Percentiles rank a stretch among this genome's conserved stretches.
Evolutionary conservation across 805 yeast genomes (phyloP).

Genomic region (Pichia manshurica): DNA sequence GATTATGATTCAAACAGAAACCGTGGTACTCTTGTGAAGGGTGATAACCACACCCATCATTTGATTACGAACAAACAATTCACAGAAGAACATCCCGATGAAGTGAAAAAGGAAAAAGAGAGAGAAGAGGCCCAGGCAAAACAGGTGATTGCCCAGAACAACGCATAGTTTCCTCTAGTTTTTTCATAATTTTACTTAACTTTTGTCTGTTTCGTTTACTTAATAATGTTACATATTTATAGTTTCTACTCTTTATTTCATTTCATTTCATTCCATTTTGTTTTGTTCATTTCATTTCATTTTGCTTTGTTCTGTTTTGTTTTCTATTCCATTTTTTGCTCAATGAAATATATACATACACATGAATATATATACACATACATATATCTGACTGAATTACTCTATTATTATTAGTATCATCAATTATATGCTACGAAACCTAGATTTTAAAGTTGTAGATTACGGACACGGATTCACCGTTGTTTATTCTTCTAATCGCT

Average conservation of each 20-base stretch:
- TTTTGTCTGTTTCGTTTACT: too few relatives aligned
- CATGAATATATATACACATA: not conserved
- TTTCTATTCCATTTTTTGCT: too few relatives aligned
- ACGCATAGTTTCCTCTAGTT: not conserved
- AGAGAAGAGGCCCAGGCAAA: constrained; percentile 10
- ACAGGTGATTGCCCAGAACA: constrained; percentile 4
- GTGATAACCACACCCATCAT: constrained; percentile 54
- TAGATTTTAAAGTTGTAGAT: constrained; percentile 52
- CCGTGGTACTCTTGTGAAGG: constrained; percentile 19
- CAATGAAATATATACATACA: too few relatives aligned
- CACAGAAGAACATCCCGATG: constrained; percentile 34
- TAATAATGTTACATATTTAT: not conserved
- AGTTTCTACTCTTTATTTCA: not conserved
- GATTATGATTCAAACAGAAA: constrained; percentile 19
- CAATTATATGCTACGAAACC: too few relatives aligned
- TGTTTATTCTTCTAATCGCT: constrained; percentile 91
- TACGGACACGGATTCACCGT: constrained; percentile 94
- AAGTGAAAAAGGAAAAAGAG: constrained; percentile 19
- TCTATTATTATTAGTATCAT: too few relatives aligned
- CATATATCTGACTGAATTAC: not conserved
- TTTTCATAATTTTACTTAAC: too few relatives aligned
- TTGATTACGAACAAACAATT: constrained; percentile 63
- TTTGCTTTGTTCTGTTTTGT: too few relatives aligned
- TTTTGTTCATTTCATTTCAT: too few relatives aligned
- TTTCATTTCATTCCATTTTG: too few relatives aligned